phyloP scores from a whole-genome alignment of 179 eudicot genomes.

The Camellia oleifera region DNA sequence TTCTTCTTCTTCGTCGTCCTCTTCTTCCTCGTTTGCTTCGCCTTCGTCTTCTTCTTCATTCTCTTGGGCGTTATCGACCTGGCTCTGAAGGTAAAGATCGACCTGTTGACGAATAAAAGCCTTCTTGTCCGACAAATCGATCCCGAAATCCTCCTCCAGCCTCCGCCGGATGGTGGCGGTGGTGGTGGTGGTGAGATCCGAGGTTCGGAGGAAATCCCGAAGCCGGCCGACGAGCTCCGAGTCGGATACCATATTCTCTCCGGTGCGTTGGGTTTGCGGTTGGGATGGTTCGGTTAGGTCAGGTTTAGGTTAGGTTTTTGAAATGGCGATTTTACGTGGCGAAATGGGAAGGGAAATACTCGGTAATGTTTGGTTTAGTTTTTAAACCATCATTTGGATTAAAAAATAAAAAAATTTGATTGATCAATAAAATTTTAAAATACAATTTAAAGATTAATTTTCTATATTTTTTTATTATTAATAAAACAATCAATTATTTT shows the following conservation, averaged over 20 bases:
- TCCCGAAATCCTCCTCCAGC: slow-evolving; percentile 71
- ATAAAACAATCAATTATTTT: no score
- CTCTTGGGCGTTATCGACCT: slow-evolving; percentile 31
- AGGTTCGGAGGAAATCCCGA: slow-evolving; percentile 41
- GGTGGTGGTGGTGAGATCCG: slow-evolving; percentile 81
- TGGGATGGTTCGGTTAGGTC: not conserved
- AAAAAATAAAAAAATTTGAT: no score
- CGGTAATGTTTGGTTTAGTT: no score
- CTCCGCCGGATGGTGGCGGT: slow-evolving; percentile 49
- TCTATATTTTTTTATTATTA: no score
- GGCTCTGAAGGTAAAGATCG: slow-evolving; percentile 58
- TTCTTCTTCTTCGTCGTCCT: slow-evolving; percentile 23
- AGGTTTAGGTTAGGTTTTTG: not conserved
- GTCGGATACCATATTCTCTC: slow-evolving; percentile 48
- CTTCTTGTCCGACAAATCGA: slow-evolving; percentile 72
- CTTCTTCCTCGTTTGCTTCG: slow-evolving; percentile 14
- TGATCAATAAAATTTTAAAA: no score
- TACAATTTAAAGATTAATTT: no score
- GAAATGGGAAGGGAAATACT: not conserved
- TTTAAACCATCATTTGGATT: no score
- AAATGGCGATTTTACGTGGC: slow-evolving; percentile 22
- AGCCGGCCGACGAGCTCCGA: slow-evolving; percentile 55
- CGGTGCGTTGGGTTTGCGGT: not conserved
- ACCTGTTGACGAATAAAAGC: slow-evolving; percentile 66
- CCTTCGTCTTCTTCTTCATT: slow-evolving; percentile 29